These are phyloP conservation scores for Xenoacremonium recifei DNA, from an alignment of 2,329 filamentous ascomycete genomes.

Conservation along the genomic window DNA sequence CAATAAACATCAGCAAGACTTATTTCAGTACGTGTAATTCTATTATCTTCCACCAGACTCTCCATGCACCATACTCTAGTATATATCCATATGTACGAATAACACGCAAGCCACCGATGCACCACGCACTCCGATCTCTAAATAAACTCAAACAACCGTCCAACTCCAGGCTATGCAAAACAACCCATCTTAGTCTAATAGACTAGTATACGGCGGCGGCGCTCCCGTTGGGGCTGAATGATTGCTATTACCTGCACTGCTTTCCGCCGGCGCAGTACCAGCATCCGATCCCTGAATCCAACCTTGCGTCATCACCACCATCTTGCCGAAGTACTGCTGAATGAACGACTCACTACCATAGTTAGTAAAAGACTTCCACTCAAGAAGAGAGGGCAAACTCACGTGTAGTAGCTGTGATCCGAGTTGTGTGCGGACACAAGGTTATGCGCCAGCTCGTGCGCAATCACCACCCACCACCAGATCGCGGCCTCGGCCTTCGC, in stretches of 20 bases:
- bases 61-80: too few species aligned
- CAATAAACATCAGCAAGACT: too few species aligned
- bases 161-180: conserved; percentile 4
- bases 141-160: too few species aligned
- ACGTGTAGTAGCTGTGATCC: conserved; percentile 81
- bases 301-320: conserved; percentile 55
- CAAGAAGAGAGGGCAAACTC: conserved; percentile 27
- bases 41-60: too few species aligned
- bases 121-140: too few species aligned
- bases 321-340: conserved; percentile 71
- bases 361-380: conserved; percentile 15
- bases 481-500: conserved; percentile 67
- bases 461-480: conserved; percentile 95
- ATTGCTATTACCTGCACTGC: too few species aligned
- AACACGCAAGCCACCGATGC: too few species aligned
- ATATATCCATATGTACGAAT: too few species aligned
- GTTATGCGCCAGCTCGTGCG: conserved; percentile 95
- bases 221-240: too few species aligned
- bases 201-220: conserved; percentile 20
- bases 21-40: too few species aligned
- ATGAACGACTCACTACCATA: conserved; percentile 67
- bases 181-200: conserved; percentile 1
- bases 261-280: background rate
- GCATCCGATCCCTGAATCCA: conserved; percentile 33
- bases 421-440: conserved; percentile 75